Conservation (phyloP, 805 yeast species). For the Metschnikowia similis region DNA sequence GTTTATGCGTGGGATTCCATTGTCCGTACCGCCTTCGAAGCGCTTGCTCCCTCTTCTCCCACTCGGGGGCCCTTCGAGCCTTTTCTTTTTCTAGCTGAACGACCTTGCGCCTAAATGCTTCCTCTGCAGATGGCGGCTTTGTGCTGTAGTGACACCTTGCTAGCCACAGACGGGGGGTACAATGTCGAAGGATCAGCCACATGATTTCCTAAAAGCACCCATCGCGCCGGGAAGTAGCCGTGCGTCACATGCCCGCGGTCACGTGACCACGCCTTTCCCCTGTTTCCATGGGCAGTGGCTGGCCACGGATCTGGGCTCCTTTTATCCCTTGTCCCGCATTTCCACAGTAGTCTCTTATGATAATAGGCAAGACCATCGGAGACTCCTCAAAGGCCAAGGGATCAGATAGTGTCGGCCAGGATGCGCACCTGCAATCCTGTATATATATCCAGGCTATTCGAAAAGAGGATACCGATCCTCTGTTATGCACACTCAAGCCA, state of each 20-base stretch:
- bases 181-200: slow-evolving; percentile 2
- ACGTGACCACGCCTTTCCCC: background rate
- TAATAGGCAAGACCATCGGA: no score
- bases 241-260: background rate
- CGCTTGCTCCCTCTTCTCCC: slow-evolving; percentile 69
- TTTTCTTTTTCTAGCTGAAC: slow-evolving; percentile 35
- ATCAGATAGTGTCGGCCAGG: background rate
- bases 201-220: background rate
- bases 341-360: no score
- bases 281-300: no score
- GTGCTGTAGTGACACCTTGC: background rate
- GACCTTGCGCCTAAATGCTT: slow-evolving; percentile 15
- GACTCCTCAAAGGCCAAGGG: background rate
- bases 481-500: slow-evolving; percentile 3
- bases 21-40: slow-evolving; percentile 56
- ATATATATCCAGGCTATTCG: background rate
- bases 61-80: slow-evolving; percentile 40
- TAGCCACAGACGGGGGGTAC: background rate
- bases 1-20: slow-evolving; percentile 65
- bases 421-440: slow-evolving; percentile 3
- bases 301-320: no score
- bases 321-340: no score
- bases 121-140: slow-evolving; percentile 7
- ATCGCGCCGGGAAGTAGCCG: background rate
- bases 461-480: slow-evolving; percentile 2